Percentiles rank a stretch among this genome's conserved stretches.
phyloP scores from a whole-genome alignment of 768 basidiomycete genomes.

The Boletus vermiculosoides region DNA sequence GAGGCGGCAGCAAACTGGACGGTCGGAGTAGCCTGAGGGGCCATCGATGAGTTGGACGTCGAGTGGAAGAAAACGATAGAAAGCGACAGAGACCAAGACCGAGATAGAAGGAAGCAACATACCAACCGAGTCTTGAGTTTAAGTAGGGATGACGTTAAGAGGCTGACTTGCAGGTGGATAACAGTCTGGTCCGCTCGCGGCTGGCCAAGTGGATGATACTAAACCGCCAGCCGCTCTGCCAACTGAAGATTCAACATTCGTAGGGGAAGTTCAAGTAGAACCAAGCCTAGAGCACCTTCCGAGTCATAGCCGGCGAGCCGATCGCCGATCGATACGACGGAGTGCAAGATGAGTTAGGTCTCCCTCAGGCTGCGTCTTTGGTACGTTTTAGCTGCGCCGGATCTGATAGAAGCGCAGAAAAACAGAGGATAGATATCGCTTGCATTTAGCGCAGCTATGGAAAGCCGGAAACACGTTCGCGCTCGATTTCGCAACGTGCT shows the following conservation, averaged over 20 bases:
- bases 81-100: conserved; percentile 10
- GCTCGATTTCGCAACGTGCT: too few species aligned
- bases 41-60: conserved; percentile 17
- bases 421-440: too few species aligned
- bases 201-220: conserved; percentile 3
- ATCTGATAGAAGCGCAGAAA: too few species aligned
- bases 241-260: not conserved
- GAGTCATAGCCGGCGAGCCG: too few species aligned
- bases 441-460: too few species aligned
- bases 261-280: not conserved
- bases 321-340: too few species aligned
- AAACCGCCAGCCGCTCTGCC: not conserved
- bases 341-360: too few species aligned
- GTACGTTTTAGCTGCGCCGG: not conserved
- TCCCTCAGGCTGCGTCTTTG: too few species aligned
- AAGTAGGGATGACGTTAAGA: conserved; percentile 10
- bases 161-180: conserved; percentile 18
- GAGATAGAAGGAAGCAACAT: conserved; percentile 13
- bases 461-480: too few species aligned
- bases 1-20: conserved; percentile 1
- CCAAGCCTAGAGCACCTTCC: not conserved
- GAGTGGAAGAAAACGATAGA: conserved; percentile 3
- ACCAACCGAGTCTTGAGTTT: not conserved
- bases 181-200: not conserved
- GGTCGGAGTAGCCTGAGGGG: conserved; percentile 19